Conservation (phyloP, 2,329 filamentous ascomycete genomes). For the Dothiorella sarmentorum region DNA sequence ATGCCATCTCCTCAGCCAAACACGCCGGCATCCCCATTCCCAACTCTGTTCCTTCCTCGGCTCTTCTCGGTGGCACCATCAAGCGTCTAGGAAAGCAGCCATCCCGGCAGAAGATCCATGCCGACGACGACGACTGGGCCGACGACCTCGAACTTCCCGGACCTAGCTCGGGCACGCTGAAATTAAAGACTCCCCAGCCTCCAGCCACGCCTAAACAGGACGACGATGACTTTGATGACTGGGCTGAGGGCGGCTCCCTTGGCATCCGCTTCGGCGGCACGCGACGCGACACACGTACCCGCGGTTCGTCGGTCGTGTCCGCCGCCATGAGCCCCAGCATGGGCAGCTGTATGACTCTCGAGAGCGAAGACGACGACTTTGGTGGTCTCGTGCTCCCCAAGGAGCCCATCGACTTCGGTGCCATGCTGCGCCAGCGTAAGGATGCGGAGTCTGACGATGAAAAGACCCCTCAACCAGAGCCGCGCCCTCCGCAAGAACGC, state of each 20-base stretch:
- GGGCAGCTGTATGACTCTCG: slow-evolving; percentile 82
- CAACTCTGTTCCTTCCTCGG: slow-evolving; percentile 79
- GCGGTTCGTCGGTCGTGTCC: slow-evolving; percentile 83
- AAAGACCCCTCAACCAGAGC: slow-evolving; percentile 14
- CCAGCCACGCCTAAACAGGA: slow-evolving; percentile 36
- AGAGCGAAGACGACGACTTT: slow-evolving; percentile 91
- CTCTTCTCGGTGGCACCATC: slow-evolving; percentile 87
- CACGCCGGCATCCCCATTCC: slow-evolving; percentile 90
- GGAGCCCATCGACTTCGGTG: slow-evolving; percentile 78
- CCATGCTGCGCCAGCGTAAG: slow-evolving; percentile 71
- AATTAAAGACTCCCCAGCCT: slow-evolving; percentile 43
- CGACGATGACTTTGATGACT: slow-evolving; percentile 65
- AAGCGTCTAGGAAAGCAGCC: slow-evolving; percentile 70
- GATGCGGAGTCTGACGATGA: slow-evolving; percentile 39
- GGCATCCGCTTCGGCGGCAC: slow-evolving; percentile 89
- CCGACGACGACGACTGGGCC: slow-evolving; percentile 50
- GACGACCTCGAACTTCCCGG: slow-evolving; percentile 48
- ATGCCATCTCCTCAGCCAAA: slow-evolving; percentile 83
- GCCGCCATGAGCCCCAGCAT: slow-evolving; percentile 89
- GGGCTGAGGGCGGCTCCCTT: slow-evolving; percentile 91
- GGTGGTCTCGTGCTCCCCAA: slow-evolving; percentile 83
- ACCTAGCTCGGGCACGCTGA: slow-evolving; percentile 35
- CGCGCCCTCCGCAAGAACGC: not conserved
- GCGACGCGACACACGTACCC: slow-evolving; percentile 69
- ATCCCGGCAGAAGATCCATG: slow-evolving; percentile 42